phyloP scores from a whole-genome alignment of 441 rosid species.

The Aleurites moluccanus region DNA sequence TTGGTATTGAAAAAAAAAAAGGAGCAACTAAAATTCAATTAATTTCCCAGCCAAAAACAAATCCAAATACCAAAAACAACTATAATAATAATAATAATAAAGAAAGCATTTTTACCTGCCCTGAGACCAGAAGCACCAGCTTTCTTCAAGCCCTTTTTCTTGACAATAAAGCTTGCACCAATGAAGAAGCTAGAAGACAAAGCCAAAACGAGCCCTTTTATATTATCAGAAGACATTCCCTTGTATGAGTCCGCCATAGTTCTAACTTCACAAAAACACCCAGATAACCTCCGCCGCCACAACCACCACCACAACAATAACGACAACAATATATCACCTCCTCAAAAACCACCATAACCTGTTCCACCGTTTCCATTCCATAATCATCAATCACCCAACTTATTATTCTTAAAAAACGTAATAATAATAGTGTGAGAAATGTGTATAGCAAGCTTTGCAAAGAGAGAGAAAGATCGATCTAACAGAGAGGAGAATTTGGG shows the following conservation, averaged over 20 bases:
- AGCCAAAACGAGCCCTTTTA: constrained; percentile 47
- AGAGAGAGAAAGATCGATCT: too few species aligned
- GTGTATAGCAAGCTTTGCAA: too few species aligned
- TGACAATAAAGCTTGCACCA: constrained; percentile 48
- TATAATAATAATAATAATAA: too few species aligned
- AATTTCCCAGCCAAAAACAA: background rate
- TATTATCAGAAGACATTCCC: constrained; percentile 51
- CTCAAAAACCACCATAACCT: background rate
- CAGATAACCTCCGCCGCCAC: background rate
- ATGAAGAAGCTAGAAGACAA: constrained; percentile 48
- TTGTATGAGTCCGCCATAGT: constrained; percentile 25
- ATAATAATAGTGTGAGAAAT: too few species aligned
- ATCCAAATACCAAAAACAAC: background rate
- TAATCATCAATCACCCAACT: background rate
- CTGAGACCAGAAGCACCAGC: constrained; percentile 48
- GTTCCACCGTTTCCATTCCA: background rate
- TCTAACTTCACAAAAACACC: background rate
- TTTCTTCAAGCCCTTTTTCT: constrained; percentile 53
- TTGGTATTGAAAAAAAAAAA: background rate
- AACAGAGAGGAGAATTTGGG: too few species aligned
- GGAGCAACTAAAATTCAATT: background rate
- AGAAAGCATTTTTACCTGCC: constrained; percentile 34
- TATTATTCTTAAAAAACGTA: too few species aligned
- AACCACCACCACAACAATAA: background rate
- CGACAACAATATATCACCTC: background rate